These are phyloP conservation scores for Sanguinoderma infundibulare DNA, from an alignment of 1,284 basidiomycete species.

Conservation along the genomic window DNA sequence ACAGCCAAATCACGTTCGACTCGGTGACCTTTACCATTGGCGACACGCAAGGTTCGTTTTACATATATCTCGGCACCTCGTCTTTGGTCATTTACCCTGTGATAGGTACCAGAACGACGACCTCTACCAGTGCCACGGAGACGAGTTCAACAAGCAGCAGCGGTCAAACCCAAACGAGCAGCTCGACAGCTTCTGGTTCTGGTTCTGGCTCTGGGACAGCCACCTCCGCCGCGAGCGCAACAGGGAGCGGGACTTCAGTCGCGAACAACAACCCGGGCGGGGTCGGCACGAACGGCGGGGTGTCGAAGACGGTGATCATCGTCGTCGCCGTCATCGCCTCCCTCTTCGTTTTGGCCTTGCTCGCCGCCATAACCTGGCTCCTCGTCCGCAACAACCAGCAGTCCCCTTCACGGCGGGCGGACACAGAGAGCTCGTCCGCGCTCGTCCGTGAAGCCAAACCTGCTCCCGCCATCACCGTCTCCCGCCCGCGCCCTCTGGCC, in stretches of 20 bases:
- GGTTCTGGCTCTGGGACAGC: neutral
- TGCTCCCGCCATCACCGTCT: constrained; percentile 9
- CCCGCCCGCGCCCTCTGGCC: constrained; percentile 12
- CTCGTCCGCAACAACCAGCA: constrained; percentile 25
- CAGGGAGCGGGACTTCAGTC: too few relatives aligned
- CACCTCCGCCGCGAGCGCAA: neutral
- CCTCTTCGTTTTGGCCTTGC: constrained; percentile 28
- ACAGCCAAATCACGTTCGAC: constrained; percentile 37
- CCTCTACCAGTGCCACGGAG: neutral
- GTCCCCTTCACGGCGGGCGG: constrained; percentile 5
- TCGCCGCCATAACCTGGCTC: constrained; percentile 24
- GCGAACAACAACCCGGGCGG: too few relatives aligned
- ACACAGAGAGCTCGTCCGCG: constrained; percentile 17
- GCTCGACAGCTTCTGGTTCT: neutral
- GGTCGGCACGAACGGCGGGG: constrained; percentile 8
- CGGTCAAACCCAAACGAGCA: neutral
- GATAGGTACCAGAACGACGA: neutral
- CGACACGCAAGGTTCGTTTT: constrained; percentile 11
- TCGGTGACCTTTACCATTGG: constrained; percentile 30
- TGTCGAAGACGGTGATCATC: constrained; percentile 33
- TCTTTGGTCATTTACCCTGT: neutral
- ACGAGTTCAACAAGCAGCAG: neutral
- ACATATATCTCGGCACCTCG: neutral
- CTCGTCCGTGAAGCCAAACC: constrained; percentile 22
- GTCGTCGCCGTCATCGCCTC: constrained; percentile 31